A percentile compares a stretch with the other conserved stretches of the same genome.
Conservation (phyloP, 2,329 filamentous ascomycete genomes). For the Aspergillus sp. region DNA sequence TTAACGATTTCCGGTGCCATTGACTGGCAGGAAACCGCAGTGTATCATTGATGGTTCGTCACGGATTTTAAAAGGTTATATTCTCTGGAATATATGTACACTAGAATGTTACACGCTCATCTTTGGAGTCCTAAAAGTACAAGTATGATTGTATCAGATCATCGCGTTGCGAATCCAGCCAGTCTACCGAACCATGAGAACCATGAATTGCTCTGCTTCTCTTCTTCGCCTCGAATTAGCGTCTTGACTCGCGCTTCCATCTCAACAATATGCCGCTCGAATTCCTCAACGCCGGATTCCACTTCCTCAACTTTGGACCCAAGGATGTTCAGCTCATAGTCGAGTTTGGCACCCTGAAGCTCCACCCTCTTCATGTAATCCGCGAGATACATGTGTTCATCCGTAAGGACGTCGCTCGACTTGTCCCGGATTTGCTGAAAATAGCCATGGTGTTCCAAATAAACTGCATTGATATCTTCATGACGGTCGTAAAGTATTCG, state of each 20-base stretch:
- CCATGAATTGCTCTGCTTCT: constrained; percentile 57
- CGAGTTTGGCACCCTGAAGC: constrained; percentile 71
- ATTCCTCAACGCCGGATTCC: constrained; percentile 71
- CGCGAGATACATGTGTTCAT: constrained; percentile 61
- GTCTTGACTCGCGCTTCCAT: constrained; percentile 60
- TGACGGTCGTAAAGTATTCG: constrained; percentile 56
- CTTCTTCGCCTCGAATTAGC: constrained; percentile 57
- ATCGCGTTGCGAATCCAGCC: constrained; percentile 17
- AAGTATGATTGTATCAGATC: constrained; percentile 9
- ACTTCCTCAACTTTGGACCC: constrained; percentile 76
- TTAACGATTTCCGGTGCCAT: not conserved
- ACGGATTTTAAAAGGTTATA: not conserved
- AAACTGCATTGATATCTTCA: constrained; percentile 59
- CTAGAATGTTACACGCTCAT: constrained; percentile 5
- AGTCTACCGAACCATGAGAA: constrained; percentile 47
- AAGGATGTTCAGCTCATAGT: constrained; percentile 84
- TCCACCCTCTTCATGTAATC: constrained; percentile 75
- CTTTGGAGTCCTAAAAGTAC: constrained; percentile 2
- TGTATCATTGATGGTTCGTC: not conserved
- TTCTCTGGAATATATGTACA: constrained; percentile 15
- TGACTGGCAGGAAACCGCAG: not conserved
- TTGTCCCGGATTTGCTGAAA: constrained; percentile 62
- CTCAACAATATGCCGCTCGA: constrained; percentile 69
- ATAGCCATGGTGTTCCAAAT: constrained; percentile 62
- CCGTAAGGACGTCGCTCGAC: constrained; percentile 61